Percentiles rank a stretch among this genome's conserved stretches.
phyloP scores from a whole-genome alignment of 148 eudicot species.

The Cornus controversa region DNA sequence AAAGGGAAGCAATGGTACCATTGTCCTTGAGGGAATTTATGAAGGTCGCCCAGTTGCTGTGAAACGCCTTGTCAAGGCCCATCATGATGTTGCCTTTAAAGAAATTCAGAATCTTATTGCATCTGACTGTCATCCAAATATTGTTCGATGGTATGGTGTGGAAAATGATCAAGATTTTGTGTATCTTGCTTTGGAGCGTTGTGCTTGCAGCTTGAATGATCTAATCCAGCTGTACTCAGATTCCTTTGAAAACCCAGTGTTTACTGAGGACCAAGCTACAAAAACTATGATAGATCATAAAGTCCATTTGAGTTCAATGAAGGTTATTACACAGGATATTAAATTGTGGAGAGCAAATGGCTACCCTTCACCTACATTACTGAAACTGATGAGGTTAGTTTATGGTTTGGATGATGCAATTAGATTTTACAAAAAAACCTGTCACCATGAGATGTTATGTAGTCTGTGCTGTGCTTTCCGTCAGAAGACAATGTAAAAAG shows the following conservation, averaged over 20 bases:
- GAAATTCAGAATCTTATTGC: slow-evolving; percentile 92
- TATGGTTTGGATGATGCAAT: neutral
- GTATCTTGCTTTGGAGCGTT: slow-evolving; percentile 79
- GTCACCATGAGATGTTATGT: neutral
- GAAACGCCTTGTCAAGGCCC: slow-evolving; percentile 88
- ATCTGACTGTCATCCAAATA: slow-evolving; percentile 86
- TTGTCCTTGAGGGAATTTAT: slow-evolving; percentile 83
- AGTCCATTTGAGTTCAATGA: slow-evolving; percentile 38
- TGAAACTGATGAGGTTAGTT: slow-evolving; percentile 80
- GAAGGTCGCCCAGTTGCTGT: slow-evolving; percentile 93
- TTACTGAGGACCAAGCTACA: slow-evolving; percentile 18
- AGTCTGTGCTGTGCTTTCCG: neutral
- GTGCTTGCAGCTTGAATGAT: slow-evolving; percentile 79
- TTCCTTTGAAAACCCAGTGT: slow-evolving; percentile 21
- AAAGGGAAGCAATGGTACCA: slow-evolving; percentile 94
- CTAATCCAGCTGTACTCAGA: slow-evolving; percentile 47
- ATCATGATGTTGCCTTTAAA: slow-evolving; percentile 84
- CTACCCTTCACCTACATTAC: slow-evolving; percentile 63
- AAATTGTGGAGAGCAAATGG: slow-evolving; percentile 72
- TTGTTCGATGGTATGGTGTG: slow-evolving; percentile 87
- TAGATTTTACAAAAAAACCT: slow-evolving; percentile 1
- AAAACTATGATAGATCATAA: slow-evolving; percentile 36
- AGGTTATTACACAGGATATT: slow-evolving; percentile 43
- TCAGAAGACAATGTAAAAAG: neutral
- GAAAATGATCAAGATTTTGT: slow-evolving; percentile 86